Conservation (phyloP, 2,329 filamentous ascomycete species). For the Alternaria postmessia region DNA sequence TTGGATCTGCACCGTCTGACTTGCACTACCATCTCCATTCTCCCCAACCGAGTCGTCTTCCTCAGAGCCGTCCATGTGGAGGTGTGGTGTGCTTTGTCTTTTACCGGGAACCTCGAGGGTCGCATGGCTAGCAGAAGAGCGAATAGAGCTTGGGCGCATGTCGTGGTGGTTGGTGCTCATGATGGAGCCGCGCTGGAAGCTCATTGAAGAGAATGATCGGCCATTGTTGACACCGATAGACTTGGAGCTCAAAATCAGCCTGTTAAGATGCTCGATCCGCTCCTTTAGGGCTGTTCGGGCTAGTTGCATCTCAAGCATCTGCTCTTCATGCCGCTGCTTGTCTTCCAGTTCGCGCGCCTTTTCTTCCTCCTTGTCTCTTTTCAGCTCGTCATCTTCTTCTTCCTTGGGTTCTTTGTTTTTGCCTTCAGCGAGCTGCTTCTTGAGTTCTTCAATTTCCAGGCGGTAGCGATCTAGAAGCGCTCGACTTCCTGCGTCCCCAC, state of each 20-base stretch:
- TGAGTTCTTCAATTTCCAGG: conserved; percentile 87
- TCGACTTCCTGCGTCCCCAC: conserved; percentile 81
- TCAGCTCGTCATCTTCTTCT: conserved; percentile 59
- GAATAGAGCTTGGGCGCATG: conserved; percentile 59
- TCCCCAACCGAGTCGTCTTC: conserved; percentile 71
- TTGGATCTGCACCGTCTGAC: conserved; percentile 81
- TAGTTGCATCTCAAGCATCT: conserved; percentile 98
- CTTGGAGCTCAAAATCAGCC: conserved; percentile 93
- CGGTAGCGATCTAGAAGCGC: conserved; percentile 92
- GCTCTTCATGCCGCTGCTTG: conserved; percentile 88
- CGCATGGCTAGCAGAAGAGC: conserved; percentile 50
- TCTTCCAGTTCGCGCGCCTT: conserved; percentile 73
- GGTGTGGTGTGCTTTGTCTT: conserved; percentile 32
- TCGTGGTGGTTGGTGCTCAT: conserved; percentile 52
- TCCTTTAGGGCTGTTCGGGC: conserved; percentile 95
- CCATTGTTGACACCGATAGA: conserved; percentile 85
- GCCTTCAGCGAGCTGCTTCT: conserved; percentile 78
- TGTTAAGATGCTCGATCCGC: conserved; percentile 95
- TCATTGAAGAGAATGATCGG: conserved; percentile 53
- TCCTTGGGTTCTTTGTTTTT: conserved; percentile 68
- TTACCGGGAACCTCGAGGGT: conserved; percentile 53
- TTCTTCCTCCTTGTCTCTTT: conserved; percentile 75
- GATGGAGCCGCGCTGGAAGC: conserved; percentile 49
- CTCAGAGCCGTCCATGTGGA: conserved; percentile 46
- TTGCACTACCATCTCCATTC: conserved; percentile 85